Evolutionary conservation across 768 basidiomycete genomes (phyloP), one percentile per base, ranked within the genome.

Genomic region (Phallus indusiatus): DNA sequence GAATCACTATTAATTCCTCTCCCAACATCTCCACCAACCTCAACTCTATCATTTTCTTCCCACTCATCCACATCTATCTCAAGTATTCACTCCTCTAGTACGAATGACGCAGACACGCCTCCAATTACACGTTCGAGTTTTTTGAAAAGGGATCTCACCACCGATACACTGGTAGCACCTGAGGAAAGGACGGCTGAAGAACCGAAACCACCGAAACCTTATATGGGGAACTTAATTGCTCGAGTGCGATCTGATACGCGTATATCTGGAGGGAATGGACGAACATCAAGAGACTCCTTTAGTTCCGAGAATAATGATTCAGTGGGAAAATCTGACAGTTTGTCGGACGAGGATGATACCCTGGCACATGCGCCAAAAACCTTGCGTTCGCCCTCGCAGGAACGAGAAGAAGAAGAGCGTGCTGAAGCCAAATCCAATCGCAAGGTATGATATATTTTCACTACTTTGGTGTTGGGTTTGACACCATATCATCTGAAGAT

Each of bases 351-450:
- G 12, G 53, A 57, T 16, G 61, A 65, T 18, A 54, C 33, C 33
- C 58, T 47, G 28, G 9, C 47, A 51, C 21, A 50, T 36, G 9
- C 16, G 42, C 42, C 10, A 37, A 20, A 47, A 17, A 37, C 22
- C 46, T 22, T 24, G 11, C 52, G 47, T 16, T 20, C 35, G 17
- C 14, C 24, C 35, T 18, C 60, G n/a, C 18, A 56, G 20, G 61
- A 65, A 35, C 50, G 34, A 46, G 68, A 64, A 8, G 66, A 71
- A 24, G 70, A 76, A 33, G 78, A 82, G 55, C 78, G 74, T 53
- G 85, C 82, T 1, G 81, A 82, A 64, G 90, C 90, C 11, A 91
- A 90, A 74, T 86, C 88, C n/a, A 85, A 86, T 69, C 82, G 90
- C 60, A 93, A 93, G 84, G 90, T 90, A 62, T 33, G 70, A 66